Conservation (phyloP, 2,329 filamentous ascomycete species). For the Curvularia sp. region DNA sequence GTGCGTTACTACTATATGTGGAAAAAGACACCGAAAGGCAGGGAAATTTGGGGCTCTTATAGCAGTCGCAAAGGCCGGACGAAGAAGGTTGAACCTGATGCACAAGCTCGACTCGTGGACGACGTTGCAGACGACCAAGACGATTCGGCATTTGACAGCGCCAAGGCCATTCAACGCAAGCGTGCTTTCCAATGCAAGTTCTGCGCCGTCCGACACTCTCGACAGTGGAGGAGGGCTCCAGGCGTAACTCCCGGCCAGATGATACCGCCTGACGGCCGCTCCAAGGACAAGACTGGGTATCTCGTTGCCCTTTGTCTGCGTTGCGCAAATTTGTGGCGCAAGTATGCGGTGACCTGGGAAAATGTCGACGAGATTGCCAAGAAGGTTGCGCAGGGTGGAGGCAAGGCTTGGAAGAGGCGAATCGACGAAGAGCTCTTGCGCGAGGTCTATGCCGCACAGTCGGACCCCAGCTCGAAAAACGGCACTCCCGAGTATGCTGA, state of each 20-base stretch:
- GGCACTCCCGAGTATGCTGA: slow-evolving; percentile 40
- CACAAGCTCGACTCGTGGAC: slow-evolving; percentile 79
- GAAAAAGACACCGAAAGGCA: slow-evolving; percentile 91
- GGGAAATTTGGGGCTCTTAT: slow-evolving; percentile 88
- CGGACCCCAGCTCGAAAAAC: slow-evolving; percentile 37
- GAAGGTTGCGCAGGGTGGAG: slow-evolving; percentile 80
- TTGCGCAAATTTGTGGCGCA: slow-evolving; percentile 92
- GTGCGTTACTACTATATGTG: slow-evolving; percentile 96
- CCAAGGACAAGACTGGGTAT: slow-evolving; percentile 78
- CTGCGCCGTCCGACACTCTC: slow-evolving; percentile 77
- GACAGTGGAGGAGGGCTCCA: slow-evolving; percentile 91
- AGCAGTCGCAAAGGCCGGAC: slow-evolving; percentile 89
- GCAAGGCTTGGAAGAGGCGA: slow-evolving; percentile 83
- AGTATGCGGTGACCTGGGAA: slow-evolving; percentile 96
- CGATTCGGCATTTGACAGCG: slow-evolving; percentile 92
- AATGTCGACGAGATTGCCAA: slow-evolving; percentile 89
- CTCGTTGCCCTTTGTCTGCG: slow-evolving; percentile 86
- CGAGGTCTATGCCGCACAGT: slow-evolving; percentile 58
- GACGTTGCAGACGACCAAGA: slow-evolving; percentile 92
- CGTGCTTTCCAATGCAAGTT: slow-evolving; percentile 93
- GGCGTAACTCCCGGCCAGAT: slow-evolving; percentile 74
- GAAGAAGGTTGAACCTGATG: slow-evolving; percentile 65
- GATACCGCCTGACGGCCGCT: slow-evolving; percentile 71
- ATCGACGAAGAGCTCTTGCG: slow-evolving; percentile 92
- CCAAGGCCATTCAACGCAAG: slow-evolving; percentile 81